Evolutionary conservation across 495 filamentous ascomycete genomes (phyloP).

Genomic region (Neurospora terricola): DNA sequence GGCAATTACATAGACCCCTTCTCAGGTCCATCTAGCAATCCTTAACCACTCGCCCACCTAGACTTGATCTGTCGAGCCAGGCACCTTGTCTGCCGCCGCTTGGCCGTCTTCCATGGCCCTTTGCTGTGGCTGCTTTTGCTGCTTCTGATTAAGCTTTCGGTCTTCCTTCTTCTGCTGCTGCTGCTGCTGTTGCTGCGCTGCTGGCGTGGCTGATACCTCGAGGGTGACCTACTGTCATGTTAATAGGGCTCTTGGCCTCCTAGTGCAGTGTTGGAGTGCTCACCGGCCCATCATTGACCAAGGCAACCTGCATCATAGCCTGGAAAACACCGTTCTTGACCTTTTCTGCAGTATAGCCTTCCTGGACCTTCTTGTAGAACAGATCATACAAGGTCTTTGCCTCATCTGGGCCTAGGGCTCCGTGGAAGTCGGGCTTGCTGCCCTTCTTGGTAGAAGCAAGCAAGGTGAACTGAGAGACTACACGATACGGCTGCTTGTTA

Average conservation of each 20-base stretch:
- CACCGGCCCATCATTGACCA: conserved; percentile 93
- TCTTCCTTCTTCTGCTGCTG: conserved; percentile 2
- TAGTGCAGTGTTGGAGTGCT: conserved; percentile 20
- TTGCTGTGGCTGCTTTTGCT: neutral
- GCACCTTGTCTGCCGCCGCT: neutral
- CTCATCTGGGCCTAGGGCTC: conserved; percentile 64
- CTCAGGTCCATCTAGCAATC: neutral
- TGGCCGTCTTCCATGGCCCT: neutral
- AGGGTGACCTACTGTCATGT: conserved; percentile 21
- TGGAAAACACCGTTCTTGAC: conserved; percentile 95
- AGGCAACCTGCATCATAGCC: conserved; percentile 95
- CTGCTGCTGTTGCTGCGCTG: neutral
- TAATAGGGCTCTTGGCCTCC: neutral
- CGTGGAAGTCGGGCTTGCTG: conserved; percentile 90
- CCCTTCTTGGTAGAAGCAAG: conserved; percentile 88
- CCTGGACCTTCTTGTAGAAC: conserved; percentile 68
- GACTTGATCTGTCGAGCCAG: neutral
- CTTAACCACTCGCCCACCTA: neutral
- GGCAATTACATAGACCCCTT: neutral
- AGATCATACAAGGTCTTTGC: conserved; percentile 73
- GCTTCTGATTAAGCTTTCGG: neutral
- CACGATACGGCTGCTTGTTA: neutral
- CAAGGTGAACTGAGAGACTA: conserved; percentile 98
- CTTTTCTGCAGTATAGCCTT: conserved; percentile 59
- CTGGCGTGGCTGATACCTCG: conserved; percentile 22